Base-by-base conservation (phyloP, 2,329 filamentous ascomycete species). In the Bertia moriformis region DNA sequence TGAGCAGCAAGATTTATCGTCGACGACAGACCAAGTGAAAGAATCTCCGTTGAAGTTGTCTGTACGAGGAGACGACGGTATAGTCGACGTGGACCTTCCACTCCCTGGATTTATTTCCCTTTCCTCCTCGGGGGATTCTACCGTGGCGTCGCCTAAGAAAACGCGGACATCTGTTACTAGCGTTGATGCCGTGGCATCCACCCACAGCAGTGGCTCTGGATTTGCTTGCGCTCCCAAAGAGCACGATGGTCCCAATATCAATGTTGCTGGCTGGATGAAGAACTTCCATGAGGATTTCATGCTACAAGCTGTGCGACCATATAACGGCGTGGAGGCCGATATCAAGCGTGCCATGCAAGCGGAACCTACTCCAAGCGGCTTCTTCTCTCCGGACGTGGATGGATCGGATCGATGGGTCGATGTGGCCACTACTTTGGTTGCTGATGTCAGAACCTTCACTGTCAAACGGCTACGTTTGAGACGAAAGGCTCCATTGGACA, bases 61-160 rank as follows among this genome's bases (percentile, higher is more conserved):
- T 0, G 66, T 72, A n/a, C 67, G 69, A 32, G 62, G 67, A 36
- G 64, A 67, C 19, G 71, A 76, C 45, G 71, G 71, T 1, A 64
- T 75, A n/a, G 67, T 76, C 19, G 71, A 76, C 46, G 69, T 76
- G 38, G 69, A 74, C 41, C 63, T 75, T 36, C 66, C 68, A 2
- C 53, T 73, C 15, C 66, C 68, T 30, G 68, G 66, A 7, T 65
- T 66, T 55, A 60, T 62, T 40, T 63, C 53, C 44, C 58, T 61
- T 30, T 62, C 46, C 46, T 68, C 49, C 37, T 71, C 47, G 40
- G 65, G 49, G 51, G 67, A 51, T 39, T 65, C 61, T 2, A 56
- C 57, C 44, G 43, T 55, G 51, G 60, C 52, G 45, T 67, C 57
- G 4, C 58, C 57, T 4, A 57, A 56, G 42, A 61, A 59, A 41